Conservation (phyloP, 2,329 filamentous ascomycete species). For the Paecilomyces fulvus region DNA sequence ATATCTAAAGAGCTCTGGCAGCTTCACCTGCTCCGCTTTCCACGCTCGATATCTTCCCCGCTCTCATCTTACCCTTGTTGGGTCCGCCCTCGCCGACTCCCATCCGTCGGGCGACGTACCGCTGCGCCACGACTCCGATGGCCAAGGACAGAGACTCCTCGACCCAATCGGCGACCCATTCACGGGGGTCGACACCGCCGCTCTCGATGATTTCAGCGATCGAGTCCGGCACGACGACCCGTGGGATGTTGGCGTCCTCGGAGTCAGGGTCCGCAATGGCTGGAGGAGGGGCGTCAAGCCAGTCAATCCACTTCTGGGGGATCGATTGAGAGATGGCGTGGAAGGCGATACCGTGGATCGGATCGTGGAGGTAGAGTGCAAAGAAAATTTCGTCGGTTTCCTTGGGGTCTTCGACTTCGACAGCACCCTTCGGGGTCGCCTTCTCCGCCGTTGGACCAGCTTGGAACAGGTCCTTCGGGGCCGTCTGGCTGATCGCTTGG, state of each 20-base stretch:
- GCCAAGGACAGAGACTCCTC: conserved; percentile 74
- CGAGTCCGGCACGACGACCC: conserved; percentile 58
- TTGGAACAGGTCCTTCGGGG: conserved; percentile 60
- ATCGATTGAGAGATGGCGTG: conserved; percentile 72
- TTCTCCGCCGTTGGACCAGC: conserved; percentile 41
- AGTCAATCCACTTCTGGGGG: conserved; percentile 77
- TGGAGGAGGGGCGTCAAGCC: conserved; percentile 66
- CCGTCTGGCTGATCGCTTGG: conserved; percentile 67
- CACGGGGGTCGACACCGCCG: conserved; percentile 76
- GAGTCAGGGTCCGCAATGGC: conserved; percentile 31
- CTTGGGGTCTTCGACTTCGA: conserved; percentile 27
- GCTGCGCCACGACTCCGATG: conserved; percentile 80
- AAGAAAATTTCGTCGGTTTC: conserved; percentile 58
- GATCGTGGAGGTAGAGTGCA: conserved; percentile 73
- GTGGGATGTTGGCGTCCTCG: conserved; percentile 26
- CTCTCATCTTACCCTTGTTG: conserved; percentile 46
- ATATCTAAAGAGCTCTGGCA: conserved; percentile 43
- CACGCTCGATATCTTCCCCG: conserved; percentile 46
- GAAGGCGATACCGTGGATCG: conserved; percentile 85
- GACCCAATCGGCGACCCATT: conserved; percentile 97
- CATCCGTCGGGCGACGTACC: conserved; percentile 92
- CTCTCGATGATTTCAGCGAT: conserved; percentile 73
- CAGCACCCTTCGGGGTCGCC: conserved; percentile 19
- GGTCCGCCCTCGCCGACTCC: conserved; percentile 78
- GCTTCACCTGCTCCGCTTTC: conserved; percentile 53